Conservation (phyloP, 108 stramenopile genomes). For the Discostella pseudostelligera region DNA sequence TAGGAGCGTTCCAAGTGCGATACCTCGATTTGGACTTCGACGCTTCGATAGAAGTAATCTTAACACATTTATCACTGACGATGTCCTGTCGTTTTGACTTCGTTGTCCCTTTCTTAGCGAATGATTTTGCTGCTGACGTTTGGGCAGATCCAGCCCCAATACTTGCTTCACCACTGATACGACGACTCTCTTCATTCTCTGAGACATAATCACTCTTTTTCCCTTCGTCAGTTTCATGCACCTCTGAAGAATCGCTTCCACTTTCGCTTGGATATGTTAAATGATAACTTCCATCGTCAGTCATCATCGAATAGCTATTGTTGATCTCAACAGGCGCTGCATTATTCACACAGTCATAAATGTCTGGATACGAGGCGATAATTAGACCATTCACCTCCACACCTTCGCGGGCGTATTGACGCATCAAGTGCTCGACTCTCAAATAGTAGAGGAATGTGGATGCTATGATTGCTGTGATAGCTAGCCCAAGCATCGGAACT, state of each 20-base stretch:
- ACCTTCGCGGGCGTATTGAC: slow-evolving; percentile 6
- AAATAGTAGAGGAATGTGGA: slow-evolving; percentile 9
- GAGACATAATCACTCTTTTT: neutral
- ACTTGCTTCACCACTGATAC: neutral
- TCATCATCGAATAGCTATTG: slow-evolving; percentile 14
- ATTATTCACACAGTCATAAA: neutral
- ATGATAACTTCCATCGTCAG: slow-evolving; percentile 8
- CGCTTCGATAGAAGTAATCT: too few species aligned
- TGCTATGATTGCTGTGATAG: neutral
- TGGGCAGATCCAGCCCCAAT: neutral
- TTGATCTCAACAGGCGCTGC: neutral
- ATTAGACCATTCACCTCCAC: slow-evolving; percentile 1
- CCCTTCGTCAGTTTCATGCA: neutral
- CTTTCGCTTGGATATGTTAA: neutral
- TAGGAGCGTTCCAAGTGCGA: too few species aligned
- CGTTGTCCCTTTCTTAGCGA: too few species aligned
- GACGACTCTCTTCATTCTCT: neutral
- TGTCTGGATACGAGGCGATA: slow-evolving; percentile 9
- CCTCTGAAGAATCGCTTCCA: neutral
- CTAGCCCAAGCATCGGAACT: slow-evolving; percentile 1
- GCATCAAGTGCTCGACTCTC: slow-evolving; percentile 5
- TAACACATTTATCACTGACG: too few species aligned
- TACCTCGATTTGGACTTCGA: too few species aligned
- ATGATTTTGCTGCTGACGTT: slow-evolving; percentile 7
- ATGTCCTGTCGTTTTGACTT: too few species aligned